Evolutionary conservation across 306 rosid genomes (phyloP), one percentile per base, ranked within the genome.

Genomic region (Inga laurina): DNA sequence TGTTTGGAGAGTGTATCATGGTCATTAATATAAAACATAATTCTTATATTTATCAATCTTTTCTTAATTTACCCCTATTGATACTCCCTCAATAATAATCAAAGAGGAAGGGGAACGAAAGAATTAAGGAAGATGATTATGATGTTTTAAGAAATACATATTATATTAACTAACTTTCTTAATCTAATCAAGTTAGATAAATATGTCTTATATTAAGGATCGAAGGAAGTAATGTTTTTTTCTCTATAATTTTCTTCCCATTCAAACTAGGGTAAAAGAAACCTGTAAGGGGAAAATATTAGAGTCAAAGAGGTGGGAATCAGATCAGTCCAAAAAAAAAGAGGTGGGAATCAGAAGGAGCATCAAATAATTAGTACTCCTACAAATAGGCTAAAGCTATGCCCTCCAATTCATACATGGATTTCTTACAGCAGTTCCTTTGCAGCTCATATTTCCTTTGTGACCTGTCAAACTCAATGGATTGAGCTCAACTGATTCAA

Each of bases 401-500:
- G 66, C 69, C 76, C 72, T 81, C 65, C 79, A 82, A 52, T 76
- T 66, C 74, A 67, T 45, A 51, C 15, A 3, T 49, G 93, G 86
- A 84, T 85, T 84, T 90, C 88, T 84, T 89, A 78, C 35, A 89
- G 81, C 89, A 89, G 82, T 83, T 88, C 27, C 24, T 2, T 1
- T 52, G 27, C 62, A 5, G 62, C 24, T 5, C 62, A 9, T 91
- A 94, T 83, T 91, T 89, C 82, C 87, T 49, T 49, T 49, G 19
- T 13, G 94, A 79, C 80, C 85, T 89, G 59, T 88, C 74, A 88
- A 89, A 78, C 67, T 84, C 77, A 88, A 14, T 49, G 62, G 27
- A 4, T 9, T 57, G 22, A 57, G 30, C 65, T 57, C 30, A 57
- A 57, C 24, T 57, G 5, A 2, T 56, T 7, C 10, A n/a, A 57